Base-by-base conservation (phyloP, 371 early-diverging fungal species). In the Mortierella sp. region DNA sequence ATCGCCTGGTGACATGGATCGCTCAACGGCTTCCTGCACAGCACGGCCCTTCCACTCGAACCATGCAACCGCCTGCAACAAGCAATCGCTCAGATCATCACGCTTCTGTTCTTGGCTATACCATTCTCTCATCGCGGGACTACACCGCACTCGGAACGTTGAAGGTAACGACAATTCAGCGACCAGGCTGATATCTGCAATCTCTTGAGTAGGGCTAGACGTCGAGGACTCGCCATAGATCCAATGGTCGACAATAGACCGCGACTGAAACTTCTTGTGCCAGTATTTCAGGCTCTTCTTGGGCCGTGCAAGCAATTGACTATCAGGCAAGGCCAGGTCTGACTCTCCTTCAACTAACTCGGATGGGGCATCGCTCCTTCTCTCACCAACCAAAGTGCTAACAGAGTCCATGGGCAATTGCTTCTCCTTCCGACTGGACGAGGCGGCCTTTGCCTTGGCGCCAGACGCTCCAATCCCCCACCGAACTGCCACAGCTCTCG, bases 21-120 rank as follows among this genome's bases (percentile, higher is more conserved):
- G 78, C 34, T 78, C 79, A n/a, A 79, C 31, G 9, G 84, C 81
- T n/a, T 84, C 84, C 19, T 78, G 52, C 48, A 85, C 75, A 5
- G 85, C 85, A 34, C 81, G 76, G 13, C 26, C 52, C 72, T 90
- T 88, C 96, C 96, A 96, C 68, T 88, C 82, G 72, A 86, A 89
- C 93, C 94, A 95, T 1, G 95, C 90, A 10, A 93, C 83, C 3
- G 93, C 96, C 78, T 96, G 94, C 45, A 95, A 65, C 19, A 96
- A 78, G 72, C 94, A 91, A 83, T 96, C 96, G 76, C 94, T 92
- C 75, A 96, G 76, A 78, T 96, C 96, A 76, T 96, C 96, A 47
- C 93, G 90, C 79, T 96, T 96, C 70, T 87, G 90, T 70, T 92
- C 91, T 10, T 55, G 42, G 52, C 74, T 44, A 74, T 91, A 95